Evolutionary conservation across 2,329 filamentous ascomycete species (phyloP).

Genomic region (Fusarium duplospermum): DNA sequence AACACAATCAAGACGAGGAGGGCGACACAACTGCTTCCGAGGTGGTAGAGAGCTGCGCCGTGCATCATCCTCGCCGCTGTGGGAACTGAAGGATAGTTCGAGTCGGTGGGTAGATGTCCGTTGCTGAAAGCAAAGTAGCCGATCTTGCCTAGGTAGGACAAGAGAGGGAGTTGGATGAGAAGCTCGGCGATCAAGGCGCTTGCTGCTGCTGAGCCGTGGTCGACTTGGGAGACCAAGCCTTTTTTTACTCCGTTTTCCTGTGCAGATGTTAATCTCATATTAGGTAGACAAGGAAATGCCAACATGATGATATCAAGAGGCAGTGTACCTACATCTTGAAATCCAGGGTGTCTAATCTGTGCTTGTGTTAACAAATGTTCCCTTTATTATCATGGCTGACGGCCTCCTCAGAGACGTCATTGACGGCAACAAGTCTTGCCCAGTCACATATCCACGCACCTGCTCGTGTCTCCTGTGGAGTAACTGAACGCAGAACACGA

Average conservation of each 20-base stretch:
- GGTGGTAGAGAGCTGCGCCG: neutral
- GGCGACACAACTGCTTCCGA: neutral
- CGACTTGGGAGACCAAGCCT: neutral
- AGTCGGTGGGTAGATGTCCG: fast-evolving
- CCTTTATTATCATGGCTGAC: neutral
- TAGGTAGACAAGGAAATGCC: neutral
- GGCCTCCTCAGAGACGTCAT: neutral
- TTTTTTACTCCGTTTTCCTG: neutral
- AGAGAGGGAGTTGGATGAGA: neutral
- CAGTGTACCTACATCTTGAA: neutral
- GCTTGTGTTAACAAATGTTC: neutral
- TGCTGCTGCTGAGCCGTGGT: neutral
- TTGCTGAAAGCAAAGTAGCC: neutral
- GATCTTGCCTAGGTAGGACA: neutral
- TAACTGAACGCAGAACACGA: neutral
- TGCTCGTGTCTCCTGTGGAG: neutral
- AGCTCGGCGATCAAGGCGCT: neutral
- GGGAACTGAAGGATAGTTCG: neutral
- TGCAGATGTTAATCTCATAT: neutral
- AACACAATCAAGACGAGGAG: neutral
- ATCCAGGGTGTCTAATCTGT: neutral
- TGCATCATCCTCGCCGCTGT: neutral
- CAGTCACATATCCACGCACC: neutral
- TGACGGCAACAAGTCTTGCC: neutral
- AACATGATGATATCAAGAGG: neutral